These are phyloP conservation scores for Schrenkiella parvula DNA, from an alignment of 345 rosid species.

Conservation along the genomic window DNA sequence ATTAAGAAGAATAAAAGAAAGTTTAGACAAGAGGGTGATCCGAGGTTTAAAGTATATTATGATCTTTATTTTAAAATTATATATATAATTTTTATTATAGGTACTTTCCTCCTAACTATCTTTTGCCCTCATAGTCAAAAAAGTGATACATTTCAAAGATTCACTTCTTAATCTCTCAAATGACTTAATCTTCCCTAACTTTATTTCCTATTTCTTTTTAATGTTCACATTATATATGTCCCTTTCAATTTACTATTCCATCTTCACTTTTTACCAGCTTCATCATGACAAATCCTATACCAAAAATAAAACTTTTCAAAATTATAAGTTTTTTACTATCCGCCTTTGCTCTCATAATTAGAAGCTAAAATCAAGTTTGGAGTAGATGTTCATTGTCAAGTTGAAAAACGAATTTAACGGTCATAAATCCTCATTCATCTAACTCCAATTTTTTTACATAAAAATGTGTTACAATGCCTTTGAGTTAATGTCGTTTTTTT, in stretches of 20 bases:
- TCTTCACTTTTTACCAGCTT: constrained; percentile 11
- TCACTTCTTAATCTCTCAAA: constrained; percentile 4
- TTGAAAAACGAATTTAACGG: neutral
- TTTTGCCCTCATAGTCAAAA: constrained; percentile 7
- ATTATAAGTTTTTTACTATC: neutral
- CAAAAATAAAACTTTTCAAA: neutral
- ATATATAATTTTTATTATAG: neutral
- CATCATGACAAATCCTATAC: neutral
- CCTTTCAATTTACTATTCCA: neutral
- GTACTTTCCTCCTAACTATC: constrained; percentile 29
- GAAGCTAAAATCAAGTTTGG: constrained; percentile 1
- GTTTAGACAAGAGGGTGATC: constrained; percentile 19
- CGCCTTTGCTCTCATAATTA: neutral
- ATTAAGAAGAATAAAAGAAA: constrained; percentile 14
- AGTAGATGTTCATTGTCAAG: neutral
- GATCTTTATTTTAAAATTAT: neutral
- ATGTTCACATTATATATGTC: constrained; percentile 2
- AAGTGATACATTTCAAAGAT: constrained; percentile 21
- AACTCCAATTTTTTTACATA: too few species aligned
- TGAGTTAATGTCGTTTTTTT: too few species aligned
- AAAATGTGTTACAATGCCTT: too few species aligned
- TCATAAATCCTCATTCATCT: too few species aligned
- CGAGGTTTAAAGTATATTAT: constrained; percentile 6
- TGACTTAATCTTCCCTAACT: constrained; percentile 19
- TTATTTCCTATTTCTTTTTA: neutral